A percentile compares a stretch with the other conserved stretches of the same genome.
Conservation (phyloP, 345 rosid species). For the Erodium maritimum region DNA sequence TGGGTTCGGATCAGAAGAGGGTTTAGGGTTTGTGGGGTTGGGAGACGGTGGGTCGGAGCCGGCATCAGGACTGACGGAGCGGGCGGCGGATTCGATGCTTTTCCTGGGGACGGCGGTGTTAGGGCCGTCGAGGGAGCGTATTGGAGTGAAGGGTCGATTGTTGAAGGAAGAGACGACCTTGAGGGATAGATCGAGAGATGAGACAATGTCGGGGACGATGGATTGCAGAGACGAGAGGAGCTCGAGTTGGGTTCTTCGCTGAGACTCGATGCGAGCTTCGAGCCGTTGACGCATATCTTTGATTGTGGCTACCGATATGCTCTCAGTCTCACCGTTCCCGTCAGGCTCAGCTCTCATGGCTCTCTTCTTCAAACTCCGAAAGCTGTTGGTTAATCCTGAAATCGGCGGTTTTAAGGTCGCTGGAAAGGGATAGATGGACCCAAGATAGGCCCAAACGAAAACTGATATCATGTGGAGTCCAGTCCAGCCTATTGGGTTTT, state of each 20-base stretch:
- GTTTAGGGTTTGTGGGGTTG: constrained; percentile 7
- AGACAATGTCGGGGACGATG: constrained; percentile 49
- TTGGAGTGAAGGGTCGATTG: constrained; percentile 50
- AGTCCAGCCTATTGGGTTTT: constrained; percentile 6
- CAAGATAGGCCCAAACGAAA: background rate
- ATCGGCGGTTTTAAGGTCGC: background rate
- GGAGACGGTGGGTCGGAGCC: constrained; percentile 1
- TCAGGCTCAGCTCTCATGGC: constrained; percentile 37
- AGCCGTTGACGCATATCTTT: constrained; percentile 53
- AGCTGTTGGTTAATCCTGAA: background rate
- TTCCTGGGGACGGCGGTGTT: constrained; percentile 16
- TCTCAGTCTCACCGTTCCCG: constrained; percentile 22
- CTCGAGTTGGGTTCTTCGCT: constrained; percentile 46
- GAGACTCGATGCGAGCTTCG: constrained; percentile 56
- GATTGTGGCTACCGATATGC: constrained; percentile 28
- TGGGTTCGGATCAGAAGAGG: constrained; percentile 1
- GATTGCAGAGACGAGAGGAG: constrained; percentile 62
- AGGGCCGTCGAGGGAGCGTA: constrained; percentile 56
- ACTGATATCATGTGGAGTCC: too few relatives aligned
- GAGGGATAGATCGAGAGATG: constrained; percentile 72
- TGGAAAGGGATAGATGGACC: background rate
- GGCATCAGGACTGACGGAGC: constrained; percentile 1
- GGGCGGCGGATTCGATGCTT: constrained; percentile 16
- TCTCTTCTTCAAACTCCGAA: background rate
- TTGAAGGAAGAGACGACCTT: constrained; percentile 59